Percentiles rank a stretch among this genome's conserved stretches.
Conservation (phyloP, 2,329 filamentous ascomycete genomes). For the Colletotrichum liaoningense region DNA sequence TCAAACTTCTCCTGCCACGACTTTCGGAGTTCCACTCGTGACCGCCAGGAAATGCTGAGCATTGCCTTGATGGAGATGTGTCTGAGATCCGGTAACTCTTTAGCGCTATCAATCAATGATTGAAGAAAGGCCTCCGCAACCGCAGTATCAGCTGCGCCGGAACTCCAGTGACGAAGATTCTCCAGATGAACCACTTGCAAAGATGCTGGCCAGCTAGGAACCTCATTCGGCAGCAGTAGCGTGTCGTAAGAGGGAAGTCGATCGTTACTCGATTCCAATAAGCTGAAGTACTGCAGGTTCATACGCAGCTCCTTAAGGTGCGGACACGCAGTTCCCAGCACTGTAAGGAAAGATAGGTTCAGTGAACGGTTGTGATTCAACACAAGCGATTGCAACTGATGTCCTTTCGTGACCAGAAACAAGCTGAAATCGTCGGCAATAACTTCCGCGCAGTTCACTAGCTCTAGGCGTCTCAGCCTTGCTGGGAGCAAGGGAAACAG, state of each 20-base stretch:
- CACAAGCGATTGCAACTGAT: constrained; percentile 73
- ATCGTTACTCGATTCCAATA: constrained; percentile 75
- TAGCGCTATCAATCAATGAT: constrained; percentile 80
- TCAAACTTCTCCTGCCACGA: constrained; percentile 80
- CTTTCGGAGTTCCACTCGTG: constrained; percentile 82
- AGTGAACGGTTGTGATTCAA: constrained; percentile 85
- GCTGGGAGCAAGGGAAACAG: constrained; percentile 77
- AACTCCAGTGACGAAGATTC: constrained; percentile 80
- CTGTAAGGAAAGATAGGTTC: constrained; percentile 78
- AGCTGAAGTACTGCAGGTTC: constrained; percentile 83
- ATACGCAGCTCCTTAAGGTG: constrained; percentile 77
- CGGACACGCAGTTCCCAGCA: constrained; percentile 76
- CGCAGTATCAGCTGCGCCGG: constrained; percentile 71
- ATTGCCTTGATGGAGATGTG: constrained; percentile 80
- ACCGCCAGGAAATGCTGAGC: constrained; percentile 83
- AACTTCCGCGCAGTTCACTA: constrained; percentile 84
- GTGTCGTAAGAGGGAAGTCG: constrained; percentile 80
- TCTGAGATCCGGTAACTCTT: constrained; percentile 74
- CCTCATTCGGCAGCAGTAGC: constrained; percentile 71
- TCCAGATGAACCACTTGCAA: constrained; percentile 80
- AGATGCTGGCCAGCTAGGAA: constrained; percentile 82
- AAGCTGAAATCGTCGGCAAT: constrained; percentile 72
- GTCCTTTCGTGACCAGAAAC: constrained; percentile 77
- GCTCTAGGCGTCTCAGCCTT: constrained; percentile 73
- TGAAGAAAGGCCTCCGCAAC: constrained; percentile 82